These are phyloP conservation scores for Venturia oleaginea DNA, from an alignment of 2,329 filamentous ascomycete genomes.

Conservation along the genomic window DNA sequence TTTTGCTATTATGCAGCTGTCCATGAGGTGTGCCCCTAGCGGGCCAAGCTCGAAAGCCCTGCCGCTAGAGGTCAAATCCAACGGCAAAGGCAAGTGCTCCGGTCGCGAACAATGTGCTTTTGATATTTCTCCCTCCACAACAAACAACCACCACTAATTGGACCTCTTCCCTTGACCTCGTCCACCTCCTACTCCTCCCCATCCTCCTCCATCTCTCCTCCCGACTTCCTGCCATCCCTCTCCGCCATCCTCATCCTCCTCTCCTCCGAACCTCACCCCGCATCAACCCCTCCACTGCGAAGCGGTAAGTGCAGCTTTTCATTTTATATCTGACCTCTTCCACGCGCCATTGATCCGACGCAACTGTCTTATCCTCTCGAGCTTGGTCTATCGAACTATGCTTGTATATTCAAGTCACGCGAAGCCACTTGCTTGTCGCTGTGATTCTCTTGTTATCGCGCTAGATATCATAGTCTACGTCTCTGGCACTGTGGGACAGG, in stretches of 20 bases:
- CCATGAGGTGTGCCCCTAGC: too few species aligned
- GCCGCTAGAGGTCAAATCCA: not conserved
- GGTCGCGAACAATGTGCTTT: not conserved
- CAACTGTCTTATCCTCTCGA: not conserved
- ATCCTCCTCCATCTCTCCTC: not conserved
- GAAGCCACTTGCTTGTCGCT: not conserved
- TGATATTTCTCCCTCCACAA: not conserved
- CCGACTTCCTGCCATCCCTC: not conserved
- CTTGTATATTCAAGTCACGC: not conserved
- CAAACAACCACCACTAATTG: not conserved
- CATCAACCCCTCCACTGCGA: not conserved
- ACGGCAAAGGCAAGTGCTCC: not conserved
- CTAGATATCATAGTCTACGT: not conserved
- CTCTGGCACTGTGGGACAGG: not conserved
- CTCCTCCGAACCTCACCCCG: constrained; percentile 1
- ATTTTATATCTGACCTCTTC: not conserved
- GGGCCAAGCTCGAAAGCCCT: not conserved
- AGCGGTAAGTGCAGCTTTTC: not conserved
- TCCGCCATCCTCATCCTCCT: not conserved
- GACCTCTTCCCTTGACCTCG: not conserved
- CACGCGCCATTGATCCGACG: not conserved
- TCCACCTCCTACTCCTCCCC: constrained; percentile 1
- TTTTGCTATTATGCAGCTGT: not conserved
- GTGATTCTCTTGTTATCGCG: not conserved
- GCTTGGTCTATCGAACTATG: not conserved